Base-by-base conservation (phyloP, 441 rosid genomes). In the Aleurites moluccanus region DNA sequence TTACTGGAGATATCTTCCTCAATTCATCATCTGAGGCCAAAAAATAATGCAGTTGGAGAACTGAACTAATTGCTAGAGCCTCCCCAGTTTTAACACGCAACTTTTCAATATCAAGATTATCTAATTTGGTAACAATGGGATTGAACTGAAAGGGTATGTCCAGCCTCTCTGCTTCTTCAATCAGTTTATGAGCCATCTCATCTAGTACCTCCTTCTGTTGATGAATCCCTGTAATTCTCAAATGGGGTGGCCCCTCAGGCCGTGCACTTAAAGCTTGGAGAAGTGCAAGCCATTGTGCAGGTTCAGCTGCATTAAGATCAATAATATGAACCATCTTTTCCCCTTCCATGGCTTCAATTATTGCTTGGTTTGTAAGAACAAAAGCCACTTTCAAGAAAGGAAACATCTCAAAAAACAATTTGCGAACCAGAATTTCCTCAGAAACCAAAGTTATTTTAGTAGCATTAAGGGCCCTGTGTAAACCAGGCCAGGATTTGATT, bases 291-390 rank as follows among this genome's bases (percentile, higher is more conserved):
- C 99, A 92, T 65, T 90, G 99, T 0, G 89, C 82, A 5, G 99
- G 92, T 49, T 91, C 93, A 14, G 87, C 82, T 53, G 94, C 90
- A 80, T 89, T 78, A 1, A 92, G 88, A 86, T 92, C 97, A 62
- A 94, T 88, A 56, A 94, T 73, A 85, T 94, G 97, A 80, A 94
- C 94, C 94, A 94, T 87, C 84, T 92, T 92, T 75, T 92, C 99
- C n/a, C 93, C 94, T 77, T 91, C 97, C 97, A 92, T 94, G 44
- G 97, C 97, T 78, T 92, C 98, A 8, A 91, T 52, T 64, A 94
- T 89, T 47, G 96, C 92, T 73, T 92, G 97, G 61, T 94, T 92
- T 7, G 96, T 85, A 35, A 94, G 86, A 77, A 94, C 81, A 78
- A 83, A 86, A 11, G 93, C 88, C 10, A 86, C 82, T 81, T 91